Conservation (phyloP, 305 asterid species). For the Solanum hybrid region DNA sequence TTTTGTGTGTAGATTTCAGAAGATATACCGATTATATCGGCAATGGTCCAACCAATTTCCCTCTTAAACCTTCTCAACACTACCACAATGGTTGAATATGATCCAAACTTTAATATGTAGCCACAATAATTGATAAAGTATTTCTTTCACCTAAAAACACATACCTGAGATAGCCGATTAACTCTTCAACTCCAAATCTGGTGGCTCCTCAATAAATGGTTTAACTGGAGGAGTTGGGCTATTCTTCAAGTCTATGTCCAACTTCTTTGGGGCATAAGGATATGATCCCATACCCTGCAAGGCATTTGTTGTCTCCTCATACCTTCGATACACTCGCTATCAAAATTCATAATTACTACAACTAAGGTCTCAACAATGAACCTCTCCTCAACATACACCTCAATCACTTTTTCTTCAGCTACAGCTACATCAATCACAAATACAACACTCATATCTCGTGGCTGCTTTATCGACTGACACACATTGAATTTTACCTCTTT, state of each 20-base stretch:
- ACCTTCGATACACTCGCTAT: not conserved
- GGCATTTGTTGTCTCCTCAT: not conserved
- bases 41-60: not conserved
- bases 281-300: not conserved
- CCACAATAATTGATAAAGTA: not conserved
- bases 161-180: not conserved
- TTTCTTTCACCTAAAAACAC: not conserved
- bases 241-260: not conserved
- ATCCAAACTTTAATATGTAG: not conserved
- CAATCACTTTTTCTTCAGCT: not conserved
- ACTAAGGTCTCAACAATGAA: not conserved
- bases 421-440: not conserved
- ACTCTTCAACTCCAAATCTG: not conserved
- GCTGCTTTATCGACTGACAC: not conserved
- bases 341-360: not conserved
- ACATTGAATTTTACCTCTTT: not conserved
- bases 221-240: not conserved
- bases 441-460: not conserved
- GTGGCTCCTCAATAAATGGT: not conserved
- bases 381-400: not conserved
- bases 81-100: not conserved
- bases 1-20: not conserved
- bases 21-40: not conserved
- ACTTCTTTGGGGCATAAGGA: not conserved
- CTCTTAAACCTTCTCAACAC: not conserved